Percentiles rank a stretch among this genome's conserved stretches.
Conservation (phyloP, 768 basidiomycete genomes). For the Strobilomyces dryophilus region DNA sequence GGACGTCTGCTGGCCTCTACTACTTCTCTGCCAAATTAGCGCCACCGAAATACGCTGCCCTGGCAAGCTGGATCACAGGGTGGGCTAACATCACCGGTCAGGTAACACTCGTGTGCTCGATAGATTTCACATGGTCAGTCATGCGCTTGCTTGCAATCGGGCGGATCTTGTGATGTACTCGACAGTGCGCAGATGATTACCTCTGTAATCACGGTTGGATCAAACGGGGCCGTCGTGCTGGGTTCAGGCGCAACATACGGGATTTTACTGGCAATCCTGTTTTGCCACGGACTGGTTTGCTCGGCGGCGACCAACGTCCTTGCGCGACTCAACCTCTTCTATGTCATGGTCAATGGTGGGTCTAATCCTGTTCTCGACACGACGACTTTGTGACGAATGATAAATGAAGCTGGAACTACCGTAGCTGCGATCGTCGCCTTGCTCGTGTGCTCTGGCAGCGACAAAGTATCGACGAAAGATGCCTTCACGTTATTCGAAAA, state of each 20-base stretch:
- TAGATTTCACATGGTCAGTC: conserved; percentile 64
- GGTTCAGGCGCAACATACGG: conserved; percentile 62
- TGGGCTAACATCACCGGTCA: conserved; percentile 77
- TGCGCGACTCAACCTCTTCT: conserved; percentile 66
- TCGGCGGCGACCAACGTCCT: conserved; percentile 64
- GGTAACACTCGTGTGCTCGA: conserved; percentile 65
- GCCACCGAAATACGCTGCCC: conserved; percentile 52
- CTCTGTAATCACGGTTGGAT: conserved; percentile 59
- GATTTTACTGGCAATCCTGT: conserved; percentile 59
- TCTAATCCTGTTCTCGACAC: conserved; percentile 3
- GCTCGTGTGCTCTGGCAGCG: conserved; percentile 50
- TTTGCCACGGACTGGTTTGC: conserved; percentile 67
- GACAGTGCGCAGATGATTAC: conserved; percentile 71
- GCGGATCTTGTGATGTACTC: not conserved
- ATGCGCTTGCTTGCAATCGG: not conserved
- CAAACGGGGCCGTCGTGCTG: conserved; percentile 49
- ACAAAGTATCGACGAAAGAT: conserved; percentile 61
- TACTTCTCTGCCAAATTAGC: conserved; percentile 77
- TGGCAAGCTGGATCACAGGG: conserved; percentile 57
- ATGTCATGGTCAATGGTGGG: conserved; percentile 61
- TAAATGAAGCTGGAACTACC: conserved; percentile 52
- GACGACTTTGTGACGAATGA: not conserved
- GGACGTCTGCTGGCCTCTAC: conserved; percentile 75
- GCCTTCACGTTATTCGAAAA: conserved; percentile 71
- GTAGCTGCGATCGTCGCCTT: conserved; percentile 59